phyloP scores from a whole-genome alignment of 140 eudicot species.

The Cichorium intybus region DNA sequence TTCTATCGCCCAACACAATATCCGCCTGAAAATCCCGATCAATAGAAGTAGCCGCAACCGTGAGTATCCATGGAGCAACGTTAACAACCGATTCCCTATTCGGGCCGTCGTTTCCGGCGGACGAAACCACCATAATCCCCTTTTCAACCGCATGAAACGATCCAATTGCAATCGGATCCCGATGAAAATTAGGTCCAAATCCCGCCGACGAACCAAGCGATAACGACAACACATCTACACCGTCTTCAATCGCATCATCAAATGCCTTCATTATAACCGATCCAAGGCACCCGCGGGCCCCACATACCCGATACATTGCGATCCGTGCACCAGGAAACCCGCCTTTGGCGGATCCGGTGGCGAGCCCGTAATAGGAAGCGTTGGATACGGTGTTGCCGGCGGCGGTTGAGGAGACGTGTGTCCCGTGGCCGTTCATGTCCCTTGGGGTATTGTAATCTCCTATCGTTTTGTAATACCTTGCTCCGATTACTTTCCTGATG shows the following conservation, averaged over 20 bases:
- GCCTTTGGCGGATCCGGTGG: conserved; percentile 72
- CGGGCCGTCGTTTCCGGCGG: conserved; percentile 83
- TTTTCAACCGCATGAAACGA: conserved; percentile 74
- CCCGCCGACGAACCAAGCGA: conserved; percentile 53
- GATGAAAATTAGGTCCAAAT: conserved; percentile 28
- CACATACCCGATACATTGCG: conserved; percentile 73
- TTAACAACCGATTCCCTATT: conserved; percentile 38
- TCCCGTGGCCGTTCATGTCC: conserved; percentile 78
- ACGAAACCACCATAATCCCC: conserved; percentile 63
- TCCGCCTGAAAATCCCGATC: conserved; percentile 75
- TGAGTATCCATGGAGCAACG: conserved; percentile 69
- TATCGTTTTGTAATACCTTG: conserved; percentile 42
- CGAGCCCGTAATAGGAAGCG: conserved; percentile 78
- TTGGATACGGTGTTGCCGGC: conserved; percentile 59
- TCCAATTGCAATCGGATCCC: conserved; percentile 71
- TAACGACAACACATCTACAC: conserved; percentile 68
- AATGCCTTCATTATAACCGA: conserved; percentile 75
- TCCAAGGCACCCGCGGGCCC: conserved; percentile 43
- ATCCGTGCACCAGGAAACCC: conserved; percentile 77
- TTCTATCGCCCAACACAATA: conserved; percentile 54
- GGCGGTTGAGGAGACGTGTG: conserved; percentile 78
- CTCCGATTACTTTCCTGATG: conserved; percentile 77
- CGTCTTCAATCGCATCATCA: conserved; percentile 82
- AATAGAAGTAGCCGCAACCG: conserved; percentile 74
- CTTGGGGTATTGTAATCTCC: conserved; percentile 40